phyloP scores from a whole-genome alignment of 768 basidiomycete genomes.

The Suillus hirtellus region DNA sequence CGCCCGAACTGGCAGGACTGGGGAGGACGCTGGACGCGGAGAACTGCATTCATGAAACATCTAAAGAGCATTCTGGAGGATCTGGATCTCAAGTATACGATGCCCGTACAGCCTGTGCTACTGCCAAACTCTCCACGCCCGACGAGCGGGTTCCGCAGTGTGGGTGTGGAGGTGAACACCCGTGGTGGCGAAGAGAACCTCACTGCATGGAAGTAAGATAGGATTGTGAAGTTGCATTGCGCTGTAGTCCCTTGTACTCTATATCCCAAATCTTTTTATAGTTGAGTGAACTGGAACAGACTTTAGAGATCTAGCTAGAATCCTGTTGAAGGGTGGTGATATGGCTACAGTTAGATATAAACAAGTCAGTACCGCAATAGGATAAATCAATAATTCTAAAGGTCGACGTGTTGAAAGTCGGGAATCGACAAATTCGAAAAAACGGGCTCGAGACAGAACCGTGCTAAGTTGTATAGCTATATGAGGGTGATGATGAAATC shows the following conservation, averaged over 20 bases:
- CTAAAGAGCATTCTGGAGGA: conserved; percentile 73
- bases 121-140: conserved; percentile 35
- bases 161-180: conserved; percentile 16
- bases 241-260: background rate
- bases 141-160: conserved; percentile 3
- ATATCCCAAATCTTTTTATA: background rate
- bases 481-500: conserved; percentile 2
- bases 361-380: conserved; percentile 9
- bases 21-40: conserved; percentile 77
- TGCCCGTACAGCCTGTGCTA: conserved; percentile 74
- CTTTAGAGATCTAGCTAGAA: background rate
- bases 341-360: conserved; percentile 15
- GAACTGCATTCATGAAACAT: conserved; percentile 74
- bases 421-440: background rate
- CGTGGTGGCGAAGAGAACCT: conserved; percentile 9
- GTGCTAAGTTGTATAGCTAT: background rate
- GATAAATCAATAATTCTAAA: background rate
- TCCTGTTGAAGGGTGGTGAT: conserved; percentile 39
- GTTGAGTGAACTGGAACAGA: background rate
- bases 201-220: conserved; percentile 1
- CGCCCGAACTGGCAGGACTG: conserved; percentile 87
- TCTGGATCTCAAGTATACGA: conserved; percentile 66
- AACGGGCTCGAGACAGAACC: background rate
- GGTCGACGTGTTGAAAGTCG: background rate
- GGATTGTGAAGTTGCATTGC: background rate